Evolutionary conservation across 2,329 filamentous ascomycete species (phyloP).

Genomic region (Colletotrichum sojae): DNA sequence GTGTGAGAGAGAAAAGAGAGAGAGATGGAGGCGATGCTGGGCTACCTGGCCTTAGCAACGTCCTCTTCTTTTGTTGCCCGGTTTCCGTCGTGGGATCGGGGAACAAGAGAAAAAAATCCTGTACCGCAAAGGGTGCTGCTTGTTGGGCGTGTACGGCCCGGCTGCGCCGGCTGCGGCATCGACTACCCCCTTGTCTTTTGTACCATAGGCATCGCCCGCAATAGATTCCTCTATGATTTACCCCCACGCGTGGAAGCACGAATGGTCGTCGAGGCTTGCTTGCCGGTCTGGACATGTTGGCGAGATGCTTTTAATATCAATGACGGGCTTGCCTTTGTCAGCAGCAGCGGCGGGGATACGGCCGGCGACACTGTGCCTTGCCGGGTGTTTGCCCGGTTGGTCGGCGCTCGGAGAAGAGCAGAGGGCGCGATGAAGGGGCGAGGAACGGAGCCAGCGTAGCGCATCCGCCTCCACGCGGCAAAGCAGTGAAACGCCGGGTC

Average conservation of each 20-base stretch:
- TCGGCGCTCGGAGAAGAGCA: background rate
- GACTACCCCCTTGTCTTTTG: constrained; percentile 38
- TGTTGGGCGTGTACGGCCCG: constrained; percentile 4
- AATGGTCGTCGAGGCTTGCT: background rate
- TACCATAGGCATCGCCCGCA: constrained; percentile 43
- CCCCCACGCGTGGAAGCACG: background rate
- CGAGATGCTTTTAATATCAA: no score
- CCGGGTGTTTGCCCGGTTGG: no score
- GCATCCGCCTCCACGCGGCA: constrained; percentile 7
- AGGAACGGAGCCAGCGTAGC: background rate
- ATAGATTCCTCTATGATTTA: constrained; percentile 43
- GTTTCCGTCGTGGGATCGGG: constrained; percentile 10
- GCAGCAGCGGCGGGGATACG: no score
- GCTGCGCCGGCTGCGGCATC: constrained; percentile 26
- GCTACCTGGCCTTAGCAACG: no score
- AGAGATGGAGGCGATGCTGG: no score
- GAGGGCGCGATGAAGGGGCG: background rate
- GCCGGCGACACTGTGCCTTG: no score
- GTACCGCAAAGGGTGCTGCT: constrained; percentile 29
- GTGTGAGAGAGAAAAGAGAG: constrained; percentile 4
- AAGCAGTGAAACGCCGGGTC: background rate
- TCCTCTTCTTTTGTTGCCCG: background rate
- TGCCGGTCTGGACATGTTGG: background rate
- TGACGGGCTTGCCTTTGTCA: no score
- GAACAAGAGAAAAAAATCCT: constrained; percentile 10